Evolutionary conservation across 2,329 filamentous ascomycete genomes (phyloP), one percentile per base, ranked within the genome.

Genomic region (Remersonia thermophila): DNA sequence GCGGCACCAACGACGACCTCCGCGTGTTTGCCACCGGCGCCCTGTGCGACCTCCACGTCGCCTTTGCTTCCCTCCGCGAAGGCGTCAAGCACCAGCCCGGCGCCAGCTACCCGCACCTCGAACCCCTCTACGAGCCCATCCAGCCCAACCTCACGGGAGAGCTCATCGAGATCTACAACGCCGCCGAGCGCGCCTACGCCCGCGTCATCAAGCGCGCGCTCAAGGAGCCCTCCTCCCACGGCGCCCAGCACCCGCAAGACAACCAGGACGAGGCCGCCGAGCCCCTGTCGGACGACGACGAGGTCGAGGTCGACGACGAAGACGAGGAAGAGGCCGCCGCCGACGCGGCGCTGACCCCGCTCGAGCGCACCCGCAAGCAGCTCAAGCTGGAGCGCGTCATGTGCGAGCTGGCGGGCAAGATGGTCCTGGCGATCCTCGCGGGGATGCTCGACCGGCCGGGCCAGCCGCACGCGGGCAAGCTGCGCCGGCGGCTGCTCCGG

Each of bases 371-470:
- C 46, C 69, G 77, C 32, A 69, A 71, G 27, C 73, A 77, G 38
- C 69, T 95, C 25, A 69, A 87, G 40, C 77, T 85, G 0, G 91
- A 96, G 58, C 81, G 89, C 53, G 74, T 78, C 14, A 70, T 96
- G 1, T 96, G 89, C 57, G 81, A 89, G 49, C 66, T 95, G 17
- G 79, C 87, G 0, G 80, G 77, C 43, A 93, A 91, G 54, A 73
- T 93, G 30, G 82, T 95, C 27, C 71, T 93, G 29, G 81, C 80
- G 10, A 77, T 93, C 15, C 66, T 82, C 8, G 83, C 78, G 14
- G 77, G 76, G 36, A 75, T 86, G 28, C 65, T 95, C 34, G 85
- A 93, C 52, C 61, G 66, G 29, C 65, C 63, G 2, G 75, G 73
- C 6, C n/a, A n/a, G n/a, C 60, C 69, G 9, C 62, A 72, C 20